phyloP scores from a whole-genome alignment of 306 rosid genomes.

The Inga oerstediana region DNA sequence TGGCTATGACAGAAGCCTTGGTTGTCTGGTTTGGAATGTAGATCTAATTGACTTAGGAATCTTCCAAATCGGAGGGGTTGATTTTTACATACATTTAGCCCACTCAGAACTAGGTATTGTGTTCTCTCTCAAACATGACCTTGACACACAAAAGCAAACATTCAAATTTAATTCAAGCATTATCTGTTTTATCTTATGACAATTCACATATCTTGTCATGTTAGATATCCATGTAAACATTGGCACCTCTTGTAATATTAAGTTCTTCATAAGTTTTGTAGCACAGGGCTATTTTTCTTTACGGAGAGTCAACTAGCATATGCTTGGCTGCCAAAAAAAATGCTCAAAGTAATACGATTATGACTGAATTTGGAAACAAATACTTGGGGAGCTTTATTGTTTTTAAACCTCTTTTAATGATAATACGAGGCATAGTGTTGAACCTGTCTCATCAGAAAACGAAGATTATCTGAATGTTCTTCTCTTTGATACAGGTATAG shows the following conservation, averaged over 20 bases:
- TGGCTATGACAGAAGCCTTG: slow-evolving; percentile 19
- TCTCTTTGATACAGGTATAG: neutral
- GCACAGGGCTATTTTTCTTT: neutral
- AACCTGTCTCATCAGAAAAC: neutral
- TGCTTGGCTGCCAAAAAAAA: too few species aligned
- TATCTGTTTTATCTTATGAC: neutral
- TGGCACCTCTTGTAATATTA: neutral
- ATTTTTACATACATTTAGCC: slow-evolving; percentile 30
- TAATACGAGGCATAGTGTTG: neutral
- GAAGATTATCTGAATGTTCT: neutral
- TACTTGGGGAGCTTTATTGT: too few species aligned
- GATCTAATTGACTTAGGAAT: slow-evolving; percentile 23
- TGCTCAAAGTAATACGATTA: too few species aligned
- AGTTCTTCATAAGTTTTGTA: neutral
- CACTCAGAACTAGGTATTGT: slow-evolving; percentile 21
- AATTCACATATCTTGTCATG: neutral
- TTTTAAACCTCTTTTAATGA: neutral
- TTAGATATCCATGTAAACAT: neutral
- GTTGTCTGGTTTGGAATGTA: slow-evolving; percentile 32
- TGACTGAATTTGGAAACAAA: too few species aligned
- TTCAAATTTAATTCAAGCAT: neutral
- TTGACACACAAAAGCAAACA: neutral
- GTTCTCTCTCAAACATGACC: neutral
- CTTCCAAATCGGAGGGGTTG: slow-evolving; percentile 24
- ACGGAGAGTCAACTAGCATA: neutral